A percentile compares a stretch with the other conserved stretches of the same genome.
phyloP scores from a whole-genome alignment of 2,329 filamentous ascomycete species.

The Dryadomyces quercus-mongolicae region DNA sequence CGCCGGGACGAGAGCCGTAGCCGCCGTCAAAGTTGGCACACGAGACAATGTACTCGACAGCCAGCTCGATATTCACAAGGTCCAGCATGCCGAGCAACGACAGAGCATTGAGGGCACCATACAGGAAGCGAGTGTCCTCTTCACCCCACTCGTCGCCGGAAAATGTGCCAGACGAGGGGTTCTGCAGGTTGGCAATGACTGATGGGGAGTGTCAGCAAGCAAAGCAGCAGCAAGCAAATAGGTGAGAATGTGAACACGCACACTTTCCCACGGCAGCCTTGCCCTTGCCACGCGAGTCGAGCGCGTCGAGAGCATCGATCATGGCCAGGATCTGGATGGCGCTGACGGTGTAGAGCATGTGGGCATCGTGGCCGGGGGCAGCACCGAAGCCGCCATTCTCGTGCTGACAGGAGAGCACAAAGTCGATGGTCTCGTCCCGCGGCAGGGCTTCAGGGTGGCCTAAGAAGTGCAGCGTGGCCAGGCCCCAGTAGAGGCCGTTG shows the following conservation, averaged over 20 bases:
- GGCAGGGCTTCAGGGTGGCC: conserved; percentile 71
- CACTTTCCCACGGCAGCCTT: conserved; percentile 67
- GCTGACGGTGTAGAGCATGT: conserved; percentile 93
- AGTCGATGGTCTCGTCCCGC: conserved; percentile 70
- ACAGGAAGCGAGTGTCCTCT: conserved; percentile 88
- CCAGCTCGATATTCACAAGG: conserved; percentile 66
- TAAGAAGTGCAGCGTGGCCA: conserved; percentile 79
- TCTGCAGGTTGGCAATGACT: conserved; percentile 75
- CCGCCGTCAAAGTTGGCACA: conserved; percentile 93
- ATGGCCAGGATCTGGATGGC: conserved; percentile 87
- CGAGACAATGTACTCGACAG: conserved; percentile 63
- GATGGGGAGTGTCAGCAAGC: background rate
- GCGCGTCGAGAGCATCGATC: conserved; percentile 70
- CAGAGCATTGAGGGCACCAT: conserved; percentile 77
- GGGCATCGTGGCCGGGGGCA: conserved; percentile 85
- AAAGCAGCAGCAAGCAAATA: background rate
- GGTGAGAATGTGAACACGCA: no score
- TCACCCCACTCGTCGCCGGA: conserved; percentile 95
- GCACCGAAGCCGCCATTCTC: conserved; percentile 86
- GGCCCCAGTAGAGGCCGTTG: conserved; percentile 93
- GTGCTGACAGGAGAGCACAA: conserved; percentile 90
- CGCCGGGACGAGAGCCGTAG: conserved; percentile 79
- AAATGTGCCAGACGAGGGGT: conserved; percentile 73
- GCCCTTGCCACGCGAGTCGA: conserved; percentile 60
- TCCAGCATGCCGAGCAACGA: conserved; percentile 67